These are phyloP conservation scores for Aspergillus novofumigatus DNA, from an alignment of 2,329 filamentous ascomycete species.

Conservation along the genomic window DNA sequence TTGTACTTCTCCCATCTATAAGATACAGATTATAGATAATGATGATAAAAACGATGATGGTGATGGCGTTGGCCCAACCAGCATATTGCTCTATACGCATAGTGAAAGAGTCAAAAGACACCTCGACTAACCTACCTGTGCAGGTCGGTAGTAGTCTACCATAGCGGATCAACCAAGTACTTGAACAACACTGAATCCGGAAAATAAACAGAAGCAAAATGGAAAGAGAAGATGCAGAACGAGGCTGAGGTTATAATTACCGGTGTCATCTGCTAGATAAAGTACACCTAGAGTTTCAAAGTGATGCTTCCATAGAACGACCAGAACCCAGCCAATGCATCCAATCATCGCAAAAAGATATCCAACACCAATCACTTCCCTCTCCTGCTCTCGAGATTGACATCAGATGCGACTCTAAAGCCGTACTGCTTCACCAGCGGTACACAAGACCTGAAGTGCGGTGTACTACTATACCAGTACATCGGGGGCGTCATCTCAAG, in stretches of 20 bases:
- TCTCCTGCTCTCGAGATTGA: not conserved
- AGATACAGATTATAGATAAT: not conserved
- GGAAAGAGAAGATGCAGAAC: not conserved
- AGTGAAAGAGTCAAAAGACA: not conserved
- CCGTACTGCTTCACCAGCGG: not conserved
- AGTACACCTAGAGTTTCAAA: constrained; percentile 14
- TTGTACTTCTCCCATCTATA: not conserved
- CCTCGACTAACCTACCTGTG: not conserved
- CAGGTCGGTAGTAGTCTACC: not conserved
- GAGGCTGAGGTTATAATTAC: not conserved
- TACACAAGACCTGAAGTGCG: not conserved
- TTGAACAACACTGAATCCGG: not conserved
- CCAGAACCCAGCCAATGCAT: constrained; percentile 8
- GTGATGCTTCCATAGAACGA: constrained; percentile 19
- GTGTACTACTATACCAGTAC: not conserved
- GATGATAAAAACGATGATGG: not conserved
- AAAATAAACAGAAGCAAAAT: not conserved
- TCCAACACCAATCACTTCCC: constrained; percentile 1
- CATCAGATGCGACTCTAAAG: not conserved
- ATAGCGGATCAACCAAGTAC: not conserved
- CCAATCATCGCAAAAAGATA: constrained; percentile 13
- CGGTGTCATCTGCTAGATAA: not conserved
- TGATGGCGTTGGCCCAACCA: not conserved
- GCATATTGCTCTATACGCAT: constrained; percentile 4
- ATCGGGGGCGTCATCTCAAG: not conserved